Conservation (phyloP, 768 basidiomycete species). For the button mushroom (Agaricus bisporus) region DNA sequence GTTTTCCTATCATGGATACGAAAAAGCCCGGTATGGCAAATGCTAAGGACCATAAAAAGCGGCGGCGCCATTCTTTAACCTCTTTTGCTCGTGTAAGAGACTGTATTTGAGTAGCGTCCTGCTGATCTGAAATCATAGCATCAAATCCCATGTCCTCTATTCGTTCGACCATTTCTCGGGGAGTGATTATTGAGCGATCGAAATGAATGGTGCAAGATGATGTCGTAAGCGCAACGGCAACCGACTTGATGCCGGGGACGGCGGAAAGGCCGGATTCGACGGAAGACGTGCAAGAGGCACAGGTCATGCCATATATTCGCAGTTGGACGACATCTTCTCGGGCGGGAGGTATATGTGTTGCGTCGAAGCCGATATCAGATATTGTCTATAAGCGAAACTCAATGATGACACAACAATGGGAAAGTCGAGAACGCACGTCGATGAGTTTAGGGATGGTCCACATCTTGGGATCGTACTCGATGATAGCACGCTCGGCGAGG, state of each 20-base stretch:
- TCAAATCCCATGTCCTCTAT: conserved; percentile 90
- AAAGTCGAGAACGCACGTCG: conserved; percentile 39
- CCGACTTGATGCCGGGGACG: conserved; percentile 68
- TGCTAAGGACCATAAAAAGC: conserved; percentile 64
- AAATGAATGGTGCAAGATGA: conserved; percentile 73
- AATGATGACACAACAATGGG: not conserved
- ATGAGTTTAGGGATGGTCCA: conserved; percentile 84
- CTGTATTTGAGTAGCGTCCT: conserved; percentile 77
- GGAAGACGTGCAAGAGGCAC: conserved; percentile 71
- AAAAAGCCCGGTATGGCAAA: conserved; percentile 96
- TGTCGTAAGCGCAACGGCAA: conserved; percentile 70
- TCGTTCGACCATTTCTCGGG: conserved; percentile 83
- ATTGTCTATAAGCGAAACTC: conserved; percentile 59
- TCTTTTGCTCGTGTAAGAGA: conserved; percentile 88
- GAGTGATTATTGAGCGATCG: conserved; percentile 65
- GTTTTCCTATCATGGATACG: conserved; percentile 78
- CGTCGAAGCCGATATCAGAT: conserved; percentile 89
- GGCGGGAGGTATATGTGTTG: conserved; percentile 62
- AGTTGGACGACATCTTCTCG: conserved; percentile 66
- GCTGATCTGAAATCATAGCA: conserved; percentile 75
- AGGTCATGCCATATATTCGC: conserved; percentile 89
- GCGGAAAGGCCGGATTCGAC: conserved; percentile 65
- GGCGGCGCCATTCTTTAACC: conserved; percentile 80
- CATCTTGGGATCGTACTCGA: conserved; percentile 80
- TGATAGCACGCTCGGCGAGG: conserved; percentile 87